phyloP scores from a whole-genome alignment of 305 asterid genomes.

The Solanum hybrid region DNA sequence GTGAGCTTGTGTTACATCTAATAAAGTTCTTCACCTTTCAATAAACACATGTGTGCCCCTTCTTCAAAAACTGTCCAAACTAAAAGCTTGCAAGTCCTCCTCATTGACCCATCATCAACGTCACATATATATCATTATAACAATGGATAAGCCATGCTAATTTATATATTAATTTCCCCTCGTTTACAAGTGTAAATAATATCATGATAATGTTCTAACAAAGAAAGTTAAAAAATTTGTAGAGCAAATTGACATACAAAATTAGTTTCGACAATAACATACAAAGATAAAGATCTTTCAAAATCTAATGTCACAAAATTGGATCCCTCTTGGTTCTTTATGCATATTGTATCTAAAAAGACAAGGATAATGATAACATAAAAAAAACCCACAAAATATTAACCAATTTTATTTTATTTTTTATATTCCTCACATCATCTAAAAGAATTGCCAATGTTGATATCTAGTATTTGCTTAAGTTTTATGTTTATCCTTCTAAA shows the following conservation, averaged over 20 bases:
- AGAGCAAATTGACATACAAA: neutral
- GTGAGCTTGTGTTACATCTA: neutral
- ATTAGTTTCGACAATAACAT: constrained; percentile 4
- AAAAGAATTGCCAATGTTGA: neutral
- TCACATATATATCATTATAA: neutral
- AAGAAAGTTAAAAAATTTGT: neutral
- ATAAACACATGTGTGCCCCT: neutral
- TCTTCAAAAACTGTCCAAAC: neutral
- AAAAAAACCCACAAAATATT: neutral
- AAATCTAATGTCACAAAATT: neutral
- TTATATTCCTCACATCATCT: neutral
- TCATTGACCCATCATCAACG: neutral
- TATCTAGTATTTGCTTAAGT: neutral
- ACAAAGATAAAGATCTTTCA: constrained; percentile 3
- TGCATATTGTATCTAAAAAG: neutral
- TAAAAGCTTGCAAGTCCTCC: neutral
- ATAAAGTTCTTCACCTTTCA: neutral
- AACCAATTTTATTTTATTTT: neutral
- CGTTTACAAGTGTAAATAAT: neutral
- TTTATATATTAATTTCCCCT: neutral
- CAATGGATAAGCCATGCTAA: neutral
- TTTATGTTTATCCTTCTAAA: neutral
- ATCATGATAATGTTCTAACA: neutral
- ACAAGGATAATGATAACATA: constrained; percentile 3
- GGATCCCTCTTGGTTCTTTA: neutral